Percentiles rank a stretch among this genome's conserved stretches.
phyloP scores from a whole-genome alignment of 1,139 yeast species.

The Yamadazyma siamensis region DNA sequence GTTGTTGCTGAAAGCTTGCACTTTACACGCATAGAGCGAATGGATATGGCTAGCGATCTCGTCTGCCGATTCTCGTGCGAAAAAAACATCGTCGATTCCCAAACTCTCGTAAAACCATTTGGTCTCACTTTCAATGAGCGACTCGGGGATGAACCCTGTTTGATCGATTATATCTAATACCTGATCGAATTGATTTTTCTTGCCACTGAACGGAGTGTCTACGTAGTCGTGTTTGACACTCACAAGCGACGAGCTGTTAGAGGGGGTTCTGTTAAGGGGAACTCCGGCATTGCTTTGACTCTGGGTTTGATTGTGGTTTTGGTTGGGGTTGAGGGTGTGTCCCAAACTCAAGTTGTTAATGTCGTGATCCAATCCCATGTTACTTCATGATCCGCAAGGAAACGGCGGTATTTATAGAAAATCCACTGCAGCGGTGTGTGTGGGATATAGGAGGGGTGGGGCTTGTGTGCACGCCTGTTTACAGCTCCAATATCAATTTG shows the following conservation, averaged over 20 bases:
- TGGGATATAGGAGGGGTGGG: too few species aligned
- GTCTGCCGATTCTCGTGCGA: conserved; percentile 78
- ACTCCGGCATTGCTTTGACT: too few species aligned
- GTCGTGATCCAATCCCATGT: too few species aligned
- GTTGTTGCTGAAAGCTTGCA: conserved; percentile 64
- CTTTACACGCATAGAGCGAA: conserved; percentile 87
- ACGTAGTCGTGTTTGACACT: conserved; percentile 58
- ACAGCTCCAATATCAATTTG: too few species aligned
- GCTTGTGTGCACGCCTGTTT: too few species aligned
- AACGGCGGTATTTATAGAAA: too few species aligned
- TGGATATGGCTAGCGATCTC: conserved; percentile 82
- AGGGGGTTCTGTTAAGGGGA: conserved; percentile 22
- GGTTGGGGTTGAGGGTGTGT: too few species aligned
- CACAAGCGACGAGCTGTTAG: conserved; percentile 33
- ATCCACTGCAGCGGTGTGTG: too few species aligned
- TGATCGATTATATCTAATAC: conserved; percentile 81
- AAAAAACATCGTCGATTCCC: conserved; percentile 91
- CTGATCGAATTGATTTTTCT: conserved; percentile 73
- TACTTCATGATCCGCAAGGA: too few species aligned
- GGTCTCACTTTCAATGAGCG: conserved; percentile 80
- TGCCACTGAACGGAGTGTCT: conserved; percentile 73
- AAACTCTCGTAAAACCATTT: conserved; percentile 84
- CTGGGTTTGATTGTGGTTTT: too few species aligned
- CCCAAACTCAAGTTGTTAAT: too few species aligned
- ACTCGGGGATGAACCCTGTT: conserved; percentile 87